Evolutionary conservation across 768 basidiomycete species (phyloP), one percentile per base, ranked within the genome.

Genomic region (Porpolomopsis calyptriformis): DNA sequence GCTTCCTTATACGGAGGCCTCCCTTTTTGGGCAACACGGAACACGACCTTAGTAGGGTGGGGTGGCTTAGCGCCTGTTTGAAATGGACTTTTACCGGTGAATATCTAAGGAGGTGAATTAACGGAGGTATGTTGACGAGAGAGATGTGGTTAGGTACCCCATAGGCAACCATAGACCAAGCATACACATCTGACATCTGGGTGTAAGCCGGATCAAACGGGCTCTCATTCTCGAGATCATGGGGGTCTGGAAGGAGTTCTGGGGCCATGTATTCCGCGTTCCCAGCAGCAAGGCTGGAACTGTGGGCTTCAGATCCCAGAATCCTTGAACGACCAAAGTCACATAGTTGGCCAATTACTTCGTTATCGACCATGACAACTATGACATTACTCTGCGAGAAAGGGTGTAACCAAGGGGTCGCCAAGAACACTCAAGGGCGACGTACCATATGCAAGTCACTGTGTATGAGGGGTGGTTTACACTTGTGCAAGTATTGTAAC

Each of bases 241-340:
- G n/a, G n/a, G n/a, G n/a, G n/a, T 37, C 23, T 10, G 26, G 31
- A 31, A 48, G 43, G 16, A 48, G 47, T 31, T 63, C 62, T 2
- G 60, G 62, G 3, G 60, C 60, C 38, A 56, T 55, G 59, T 60
- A 63, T 47, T 59, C 35, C 2, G 47, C 37, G 10, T 57, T 54
- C 8, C 62, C 57, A 20, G 53, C 56, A 14, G 35, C 16, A 19
- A 18, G 24, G 14, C 20, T 31, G 11, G 27, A 14, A 33, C 16
- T 19, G 26, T 33, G 16, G 7, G 8, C 26, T 33, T 34, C 20
- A 29, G 18, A 12, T 18, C 38, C 26, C 11, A 44, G 11, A 31
- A 44, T 12, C 14, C 10, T 37, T 4, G 40, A 18, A 8, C 39
- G 31, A 11, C 47, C 47, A 25, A 48, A 48, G 40, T 48, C 47